These are phyloP conservation scores for Viola odorata DNA, from an alignment of 345 rosid genomes.

Conservation along the genomic window DNA sequence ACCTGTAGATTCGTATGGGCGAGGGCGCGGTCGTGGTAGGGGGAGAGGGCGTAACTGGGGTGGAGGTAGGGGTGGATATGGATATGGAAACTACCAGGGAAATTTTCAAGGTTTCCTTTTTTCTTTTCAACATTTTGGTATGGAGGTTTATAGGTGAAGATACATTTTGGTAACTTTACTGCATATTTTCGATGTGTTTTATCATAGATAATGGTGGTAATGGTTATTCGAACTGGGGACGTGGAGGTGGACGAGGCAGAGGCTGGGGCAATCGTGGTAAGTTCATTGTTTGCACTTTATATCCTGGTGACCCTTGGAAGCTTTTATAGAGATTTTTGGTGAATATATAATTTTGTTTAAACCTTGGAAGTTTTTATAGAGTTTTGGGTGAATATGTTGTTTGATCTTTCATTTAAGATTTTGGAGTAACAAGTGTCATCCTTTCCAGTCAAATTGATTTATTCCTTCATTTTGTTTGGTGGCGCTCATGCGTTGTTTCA, in stretches of 20 bases:
- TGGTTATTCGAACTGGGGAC: slow-evolving; percentile 31
- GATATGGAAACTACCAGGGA: slow-evolving; percentile 36
- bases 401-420: no score
- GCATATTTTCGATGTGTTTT: not conserved
- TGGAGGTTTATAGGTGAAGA: not conserved
- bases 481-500: not conserved
- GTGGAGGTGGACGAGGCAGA: slow-evolving; percentile 47
- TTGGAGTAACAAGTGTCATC: not conserved
- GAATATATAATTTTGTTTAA: not conserved
- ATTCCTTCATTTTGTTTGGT: not conserved
- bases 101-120: not conserved
- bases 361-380: not conserved
- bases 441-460: not conserved
- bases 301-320: not conserved
- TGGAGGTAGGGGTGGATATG: slow-evolving; percentile 38
- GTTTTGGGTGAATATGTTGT: not conserved
- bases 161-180: not conserved
- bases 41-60: slow-evolving; percentile 40
- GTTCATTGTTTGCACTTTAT: slow-evolving; percentile 6
- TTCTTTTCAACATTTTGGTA: not conserved
- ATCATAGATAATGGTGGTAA: slow-evolving; percentile 29
- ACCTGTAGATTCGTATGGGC: slow-evolving; percentile 40
- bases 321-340: not conserved
- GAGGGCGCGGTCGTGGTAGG: slow-evolving; percentile 41
- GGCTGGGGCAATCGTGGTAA: slow-evolving; percentile 46